Evolutionary conservation across 2,329 filamentous ascomycete species (phyloP).

Genomic region (Chrysoporthe puriensis): DNA sequence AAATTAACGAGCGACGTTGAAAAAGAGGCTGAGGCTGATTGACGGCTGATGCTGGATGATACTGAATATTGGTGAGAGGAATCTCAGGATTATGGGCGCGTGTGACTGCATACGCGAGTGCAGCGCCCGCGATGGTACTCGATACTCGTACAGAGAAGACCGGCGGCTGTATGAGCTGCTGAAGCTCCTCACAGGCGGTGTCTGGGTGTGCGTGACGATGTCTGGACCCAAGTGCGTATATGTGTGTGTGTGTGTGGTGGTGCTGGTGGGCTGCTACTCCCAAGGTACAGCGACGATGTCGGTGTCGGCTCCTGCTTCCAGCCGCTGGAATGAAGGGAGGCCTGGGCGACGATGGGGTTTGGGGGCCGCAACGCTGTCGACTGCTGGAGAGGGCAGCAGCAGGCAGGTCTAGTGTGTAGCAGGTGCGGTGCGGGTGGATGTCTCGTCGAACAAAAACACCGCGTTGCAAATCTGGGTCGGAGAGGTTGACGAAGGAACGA

Average conservation of each 20-base stretch:
- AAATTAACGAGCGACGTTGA: background rate
- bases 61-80: background rate
- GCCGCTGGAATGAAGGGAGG: slow-evolving; percentile 3
- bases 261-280: background rate
- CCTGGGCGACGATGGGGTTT: background rate
- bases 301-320: background rate
- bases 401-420: slow-evolving; percentile 1
- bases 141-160: background rate
- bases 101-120: slow-evolving; percentile 5
- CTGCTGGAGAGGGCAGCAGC: background rate
- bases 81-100: no score
- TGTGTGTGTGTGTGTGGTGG: background rate
- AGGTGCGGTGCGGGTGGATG: background rate
- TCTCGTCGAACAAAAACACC: background rate
- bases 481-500: background rate
- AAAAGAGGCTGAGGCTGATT: background rate
- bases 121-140: background rate
- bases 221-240: background rate
- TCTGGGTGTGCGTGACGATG: background rate
- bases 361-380: background rate
- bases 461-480: background rate
- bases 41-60: slow-evolving; percentile 5
- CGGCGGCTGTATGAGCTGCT: background rate
- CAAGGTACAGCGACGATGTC: background rate
- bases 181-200: background rate